Percentiles rank a stretch among this genome's conserved stretches.
Conservation (phyloP, 1,284 basidiomycete species). For the Cerrena zonata region DNA sequence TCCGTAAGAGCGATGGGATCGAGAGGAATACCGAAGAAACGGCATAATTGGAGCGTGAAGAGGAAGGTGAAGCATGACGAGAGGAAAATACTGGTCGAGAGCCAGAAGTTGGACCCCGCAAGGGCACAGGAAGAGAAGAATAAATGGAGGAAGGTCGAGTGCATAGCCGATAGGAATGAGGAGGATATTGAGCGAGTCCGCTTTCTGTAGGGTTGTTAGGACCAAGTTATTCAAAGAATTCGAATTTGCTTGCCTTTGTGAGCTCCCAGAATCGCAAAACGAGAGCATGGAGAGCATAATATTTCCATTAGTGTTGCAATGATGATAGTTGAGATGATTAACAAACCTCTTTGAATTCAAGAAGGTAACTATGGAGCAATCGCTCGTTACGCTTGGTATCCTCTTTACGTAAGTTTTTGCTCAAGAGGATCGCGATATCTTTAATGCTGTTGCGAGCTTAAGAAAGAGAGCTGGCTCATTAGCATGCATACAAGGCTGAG, state of each 20-base stretch:
- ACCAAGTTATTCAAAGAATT: slow-evolving; percentile 1
- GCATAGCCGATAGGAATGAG: slow-evolving; percentile 93
- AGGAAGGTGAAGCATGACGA: slow-evolving; percentile 87
- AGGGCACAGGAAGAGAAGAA: slow-evolving; percentile 82
- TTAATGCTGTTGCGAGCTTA: no score
- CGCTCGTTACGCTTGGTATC: no score
- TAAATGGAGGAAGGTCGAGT: slow-evolving; percentile 93
- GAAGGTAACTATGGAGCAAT: no score
- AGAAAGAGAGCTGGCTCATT: no score
- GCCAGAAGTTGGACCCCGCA: slow-evolving; percentile 87
- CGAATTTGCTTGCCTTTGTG: slow-evolving; percentile 56
- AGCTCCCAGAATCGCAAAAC: slow-evolving; percentile 83
- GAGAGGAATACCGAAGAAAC: slow-evolving; percentile 79
- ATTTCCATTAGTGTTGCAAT: slow-evolving; percentile 84
- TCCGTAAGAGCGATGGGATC: slow-evolving; percentile 92
- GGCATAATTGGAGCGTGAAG: slow-evolving; percentile 79
- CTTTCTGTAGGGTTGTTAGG: slow-evolving; percentile 49
- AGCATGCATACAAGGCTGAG: no score
- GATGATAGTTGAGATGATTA: no score
- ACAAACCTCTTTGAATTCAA: no score
- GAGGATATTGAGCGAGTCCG: slow-evolving; percentile 92
- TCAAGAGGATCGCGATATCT: no score
- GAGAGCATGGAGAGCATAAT: slow-evolving; percentile 77
- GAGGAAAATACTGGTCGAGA: slow-evolving; percentile 79
- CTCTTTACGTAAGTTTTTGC: no score